phyloP scores from a whole-genome alignment of 2,329 filamentous ascomycete genomes.

The Fusarium clavum region DNA sequence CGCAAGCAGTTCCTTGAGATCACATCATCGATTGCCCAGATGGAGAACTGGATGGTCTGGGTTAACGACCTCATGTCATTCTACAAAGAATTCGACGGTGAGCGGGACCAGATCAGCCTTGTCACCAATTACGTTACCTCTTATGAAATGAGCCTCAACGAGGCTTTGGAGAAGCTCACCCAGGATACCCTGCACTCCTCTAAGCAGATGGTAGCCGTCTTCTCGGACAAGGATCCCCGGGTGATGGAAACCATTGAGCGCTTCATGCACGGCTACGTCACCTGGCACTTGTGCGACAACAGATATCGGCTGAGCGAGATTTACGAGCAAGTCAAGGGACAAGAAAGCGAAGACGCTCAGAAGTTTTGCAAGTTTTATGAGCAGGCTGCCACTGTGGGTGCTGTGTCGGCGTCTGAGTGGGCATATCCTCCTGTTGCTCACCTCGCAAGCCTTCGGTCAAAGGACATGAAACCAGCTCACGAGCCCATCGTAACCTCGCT shows the following conservation, averaged over 20 bases:
- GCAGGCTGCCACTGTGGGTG: not conserved
- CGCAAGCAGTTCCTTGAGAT: not conserved
- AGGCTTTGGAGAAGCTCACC: not conserved
- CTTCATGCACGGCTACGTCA: constrained; percentile 3
- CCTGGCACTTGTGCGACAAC: not conserved
- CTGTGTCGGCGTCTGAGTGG: not conserved
- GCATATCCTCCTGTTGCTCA: not conserved
- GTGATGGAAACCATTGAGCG: constrained; percentile 4
- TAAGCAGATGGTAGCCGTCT: not conserved
- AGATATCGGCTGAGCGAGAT: not conserved
- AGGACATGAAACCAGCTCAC: not conserved
- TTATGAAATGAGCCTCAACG: not conserved
- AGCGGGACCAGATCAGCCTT: not conserved
- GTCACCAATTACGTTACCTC: not conserved
- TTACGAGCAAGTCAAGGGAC: not conserved
- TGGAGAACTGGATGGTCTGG: constrained; percentile 9
- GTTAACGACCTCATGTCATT: constrained; percentile 4
- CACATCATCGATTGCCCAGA: not conserved
- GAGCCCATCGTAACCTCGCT: not conserved
- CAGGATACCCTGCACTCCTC: not conserved
- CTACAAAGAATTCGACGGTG: constrained; percentile 4
- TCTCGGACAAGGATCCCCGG: not conserved
- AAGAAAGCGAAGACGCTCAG: not conserved
- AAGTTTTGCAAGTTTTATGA: not conserved
- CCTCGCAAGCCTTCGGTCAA: not conserved